phyloP scores from a whole-genome alignment of 441 rosid species.

The Pelargonium cotyledonis region DNA sequence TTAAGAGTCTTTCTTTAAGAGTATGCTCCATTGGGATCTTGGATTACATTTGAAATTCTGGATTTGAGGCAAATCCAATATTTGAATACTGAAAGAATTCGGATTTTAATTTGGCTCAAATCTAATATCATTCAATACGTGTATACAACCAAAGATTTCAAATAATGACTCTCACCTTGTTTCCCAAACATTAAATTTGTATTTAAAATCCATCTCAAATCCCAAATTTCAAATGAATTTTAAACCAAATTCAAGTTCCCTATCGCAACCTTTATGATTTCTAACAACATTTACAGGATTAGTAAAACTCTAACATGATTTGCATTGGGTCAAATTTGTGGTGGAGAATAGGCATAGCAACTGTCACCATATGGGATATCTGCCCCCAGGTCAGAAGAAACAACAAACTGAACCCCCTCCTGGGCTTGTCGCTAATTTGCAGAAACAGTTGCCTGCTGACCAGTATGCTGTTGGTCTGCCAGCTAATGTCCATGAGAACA shows the following conservation, averaged over 20 bases:
- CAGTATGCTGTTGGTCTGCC: conserved; percentile 19
- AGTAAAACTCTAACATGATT: conserved; percentile 13
- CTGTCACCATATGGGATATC: conserved; percentile 51
- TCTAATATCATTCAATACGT: too few species aligned
- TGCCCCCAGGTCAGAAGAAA: conserved; percentile 28
- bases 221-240: too few species aligned
- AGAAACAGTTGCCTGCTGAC: conserved; percentile 20
- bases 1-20: background rate
- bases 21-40: background rate
- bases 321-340: conserved; percentile 15
- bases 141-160: too few species aligned
- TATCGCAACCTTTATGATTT: background rate
- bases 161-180: too few species aligned
- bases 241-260: too few species aligned
- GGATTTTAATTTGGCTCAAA: too few species aligned
- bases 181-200: too few species aligned
- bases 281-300: background rate
- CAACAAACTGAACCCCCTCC: conserved; percentile 27
- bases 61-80: too few species aligned
- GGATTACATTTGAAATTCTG: too few species aligned
- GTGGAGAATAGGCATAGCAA: conserved; percentile 48
- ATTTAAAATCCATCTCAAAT: too few species aligned
- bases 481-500: conserved; percentile 23
- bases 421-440: conserved; percentile 19
- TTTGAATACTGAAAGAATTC: too few species aligned